These are phyloP conservation scores for Sporothrix humicola DNA, from an alignment of 2,329 filamentous ascomycete species.

Conservation along the genomic window DNA sequence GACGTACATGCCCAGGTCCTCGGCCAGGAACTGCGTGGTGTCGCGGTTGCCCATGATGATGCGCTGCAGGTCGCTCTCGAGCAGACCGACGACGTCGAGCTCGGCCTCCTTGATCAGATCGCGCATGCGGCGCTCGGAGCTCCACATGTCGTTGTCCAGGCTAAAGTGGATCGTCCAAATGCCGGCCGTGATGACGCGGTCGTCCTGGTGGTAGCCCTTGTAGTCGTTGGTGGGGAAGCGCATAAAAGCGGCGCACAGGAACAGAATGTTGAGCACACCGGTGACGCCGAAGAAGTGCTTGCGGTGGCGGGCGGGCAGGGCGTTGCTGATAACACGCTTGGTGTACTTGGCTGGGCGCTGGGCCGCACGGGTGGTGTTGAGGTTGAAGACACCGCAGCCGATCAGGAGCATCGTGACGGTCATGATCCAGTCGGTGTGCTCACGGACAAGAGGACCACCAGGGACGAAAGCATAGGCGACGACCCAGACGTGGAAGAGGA, in stretches of 20 bases:
- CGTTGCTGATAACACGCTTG: conserved; percentile 42
- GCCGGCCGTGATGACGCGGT: conserved; percentile 87
- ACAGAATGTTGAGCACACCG: conserved; percentile 77
- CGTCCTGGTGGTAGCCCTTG: conserved; percentile 83
- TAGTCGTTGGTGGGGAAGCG: conserved; percentile 95
- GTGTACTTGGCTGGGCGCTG: conserved; percentile 49
- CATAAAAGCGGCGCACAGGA: conserved; percentile 79
- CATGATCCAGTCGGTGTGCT: conserved; percentile 97
- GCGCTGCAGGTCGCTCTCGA: conserved; percentile 91
- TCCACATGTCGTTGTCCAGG: conserved; percentile 99
- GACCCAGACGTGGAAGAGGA: conserved; percentile 98
- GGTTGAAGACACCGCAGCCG: conserved; percentile 81
- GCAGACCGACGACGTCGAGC: conserved; percentile 92
- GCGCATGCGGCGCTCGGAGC: conserved; percentile 90
- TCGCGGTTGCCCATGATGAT: conserved; percentile 99
- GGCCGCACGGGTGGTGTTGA: conserved; percentile 53
- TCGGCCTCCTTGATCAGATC: conserved; percentile 92
- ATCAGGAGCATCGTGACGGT: conserved; percentile 81
- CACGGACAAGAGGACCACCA: conserved; percentile 87
- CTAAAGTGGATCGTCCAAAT: conserved; percentile 99
- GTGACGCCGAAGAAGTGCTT: conserved; percentile 65
- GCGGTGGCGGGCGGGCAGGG: conserved; percentile 49
- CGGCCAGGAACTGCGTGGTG: conserved; percentile 90
- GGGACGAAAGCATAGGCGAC: conserved; percentile 98
- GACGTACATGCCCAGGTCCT: conserved; percentile 98